phyloP scores from a whole-genome alignment of 2,329 filamentous ascomycete species.

The Sporothrix curviconia region DNA sequence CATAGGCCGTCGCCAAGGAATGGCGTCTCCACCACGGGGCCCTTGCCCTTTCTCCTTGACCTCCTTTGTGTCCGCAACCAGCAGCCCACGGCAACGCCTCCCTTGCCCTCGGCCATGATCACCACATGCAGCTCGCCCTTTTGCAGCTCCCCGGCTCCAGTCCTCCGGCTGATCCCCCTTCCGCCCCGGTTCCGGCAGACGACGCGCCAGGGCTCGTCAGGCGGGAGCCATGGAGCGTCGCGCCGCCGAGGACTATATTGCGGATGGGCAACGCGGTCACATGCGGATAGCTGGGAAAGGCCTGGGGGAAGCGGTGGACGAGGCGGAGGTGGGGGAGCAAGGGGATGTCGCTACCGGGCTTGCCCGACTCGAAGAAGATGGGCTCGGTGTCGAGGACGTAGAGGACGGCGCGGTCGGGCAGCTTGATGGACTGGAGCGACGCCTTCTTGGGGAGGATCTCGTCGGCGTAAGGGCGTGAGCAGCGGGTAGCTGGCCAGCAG shows the following conservation, averaged over 20 bases:
- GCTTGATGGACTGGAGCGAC: conserved; percentile 82
- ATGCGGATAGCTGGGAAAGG: conserved; percentile 81
- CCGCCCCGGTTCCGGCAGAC: conserved; percentile 63
- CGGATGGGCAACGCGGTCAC: conserved; percentile 92
- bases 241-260: conserved; percentile 88
- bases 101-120: conserved; percentile 85
- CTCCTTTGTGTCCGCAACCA: conserved; percentile 81
- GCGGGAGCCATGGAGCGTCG: conserved; percentile 92
- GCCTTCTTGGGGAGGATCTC: conserved; percentile 93
- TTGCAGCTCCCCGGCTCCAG: conserved; percentile 62
- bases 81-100: conserved; percentile 75
- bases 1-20: conserved; percentile 92
- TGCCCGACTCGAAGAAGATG: conserved; percentile 83
- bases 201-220: conserved; percentile 76
- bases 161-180: conserved; percentile 24
- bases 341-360: conserved; percentile 30
- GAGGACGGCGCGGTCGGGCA: conserved; percentile 82
- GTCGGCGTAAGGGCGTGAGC: conserved; percentile 80
- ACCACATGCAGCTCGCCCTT: conserved; percentile 83
- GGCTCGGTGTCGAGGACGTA: conserved; percentile 74
- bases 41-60: conserved; percentile 93
- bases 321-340: conserved; percentile 83
- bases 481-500: conserved; percentile 80
- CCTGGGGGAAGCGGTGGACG: conserved; percentile 81
- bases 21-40: conserved; percentile 89